A percentile compares a stretch with the other conserved stretches of the same genome.
These are phyloP conservation scores for Sonneratia caseolaris DNA, from an alignment of 345 rosid genomes.

Conservation along the genomic window DNA sequence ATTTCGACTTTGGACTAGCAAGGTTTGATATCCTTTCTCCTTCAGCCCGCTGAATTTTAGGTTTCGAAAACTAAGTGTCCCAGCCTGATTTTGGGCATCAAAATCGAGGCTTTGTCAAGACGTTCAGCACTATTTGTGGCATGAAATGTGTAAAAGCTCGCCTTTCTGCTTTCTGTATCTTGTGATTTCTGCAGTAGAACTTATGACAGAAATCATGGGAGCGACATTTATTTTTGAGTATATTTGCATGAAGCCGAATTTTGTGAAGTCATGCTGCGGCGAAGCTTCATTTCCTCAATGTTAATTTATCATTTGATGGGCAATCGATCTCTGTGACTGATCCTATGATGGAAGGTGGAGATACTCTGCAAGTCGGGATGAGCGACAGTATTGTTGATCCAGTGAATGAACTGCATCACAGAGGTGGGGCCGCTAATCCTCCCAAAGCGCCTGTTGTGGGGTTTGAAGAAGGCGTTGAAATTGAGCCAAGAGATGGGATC, in stretches of 20 bases:
- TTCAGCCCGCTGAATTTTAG: neutral
- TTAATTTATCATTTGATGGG: neutral
- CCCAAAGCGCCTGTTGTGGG: conserved; percentile 7
- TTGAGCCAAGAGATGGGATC: conserved; percentile 37
- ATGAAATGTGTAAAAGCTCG: neutral
- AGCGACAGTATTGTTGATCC: conserved; percentile 6
- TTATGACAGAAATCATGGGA: neutral
- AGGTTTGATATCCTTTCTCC: neutral
- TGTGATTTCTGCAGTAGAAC: neutral
- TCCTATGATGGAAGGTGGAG: conserved; percentile 9
- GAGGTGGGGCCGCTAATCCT: neutral
- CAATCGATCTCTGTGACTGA: neutral
- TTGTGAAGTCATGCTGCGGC: conserved; percentile 1
- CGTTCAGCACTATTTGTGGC: neutral
- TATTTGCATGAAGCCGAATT: conserved; percentile 1
- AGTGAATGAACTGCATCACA: conserved; percentile 5
- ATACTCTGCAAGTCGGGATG: conserved; percentile 5
- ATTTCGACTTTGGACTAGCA: neutral
- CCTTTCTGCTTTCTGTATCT: neutral
- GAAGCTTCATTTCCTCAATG: neutral
- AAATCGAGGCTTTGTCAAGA: neutral
- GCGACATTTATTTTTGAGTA: neutral
- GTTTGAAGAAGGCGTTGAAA: conserved; percentile 11
- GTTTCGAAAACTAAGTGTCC: neutral
- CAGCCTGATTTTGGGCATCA: neutral